Conservation (phyloP, 2,329 filamentous ascomycete genomes). For the Xylariaceae sp. region DNA sequence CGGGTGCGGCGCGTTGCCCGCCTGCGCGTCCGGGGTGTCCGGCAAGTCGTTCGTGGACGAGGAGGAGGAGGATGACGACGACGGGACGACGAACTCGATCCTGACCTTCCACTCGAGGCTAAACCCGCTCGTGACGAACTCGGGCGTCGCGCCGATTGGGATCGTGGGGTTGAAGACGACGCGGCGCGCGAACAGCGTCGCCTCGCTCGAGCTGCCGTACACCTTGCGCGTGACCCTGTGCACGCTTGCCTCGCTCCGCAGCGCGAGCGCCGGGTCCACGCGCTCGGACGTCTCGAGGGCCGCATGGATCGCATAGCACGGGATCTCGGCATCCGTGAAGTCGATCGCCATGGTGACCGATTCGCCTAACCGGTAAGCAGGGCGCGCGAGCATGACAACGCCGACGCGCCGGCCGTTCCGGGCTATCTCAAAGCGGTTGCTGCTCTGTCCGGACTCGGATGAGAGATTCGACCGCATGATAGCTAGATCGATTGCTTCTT, state of each 20-base stretch:
- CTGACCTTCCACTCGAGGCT: conserved; percentile 85
- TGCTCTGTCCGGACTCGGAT: conserved; percentile 70
- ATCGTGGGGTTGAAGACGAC: conserved; percentile 83
- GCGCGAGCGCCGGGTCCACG: conserved; percentile 76
- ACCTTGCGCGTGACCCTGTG: conserved; percentile 83
- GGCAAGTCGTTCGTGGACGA: conserved; percentile 31
- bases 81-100: conserved; percentile 89
- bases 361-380: conserved; percentile 88
- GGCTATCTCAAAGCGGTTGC: conserved; percentile 95
- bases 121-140: conserved; percentile 88
- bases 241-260: conserved; percentile 84
- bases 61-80: conserved; percentile 27
- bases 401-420: conserved; percentile 90
- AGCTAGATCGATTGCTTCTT: conserved; percentile 87
- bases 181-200: conserved; percentile 77
- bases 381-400: conserved; percentile 84
- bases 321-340: conserved; percentile 74
- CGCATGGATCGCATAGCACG: conserved; percentile 83
- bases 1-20: conserved; percentile 42
- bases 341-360: conserved; percentile 83
- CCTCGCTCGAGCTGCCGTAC: conserved; percentile 77
- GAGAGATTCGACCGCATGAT: conserved; percentile 81
- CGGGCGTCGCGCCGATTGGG: conserved; percentile 80
- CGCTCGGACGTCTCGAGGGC: conserved; percentile 86
- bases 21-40: neutral